phyloP scores from a whole-genome alignment of 768 basidiomycete species.

The Tulasnella sp. region DNA sequence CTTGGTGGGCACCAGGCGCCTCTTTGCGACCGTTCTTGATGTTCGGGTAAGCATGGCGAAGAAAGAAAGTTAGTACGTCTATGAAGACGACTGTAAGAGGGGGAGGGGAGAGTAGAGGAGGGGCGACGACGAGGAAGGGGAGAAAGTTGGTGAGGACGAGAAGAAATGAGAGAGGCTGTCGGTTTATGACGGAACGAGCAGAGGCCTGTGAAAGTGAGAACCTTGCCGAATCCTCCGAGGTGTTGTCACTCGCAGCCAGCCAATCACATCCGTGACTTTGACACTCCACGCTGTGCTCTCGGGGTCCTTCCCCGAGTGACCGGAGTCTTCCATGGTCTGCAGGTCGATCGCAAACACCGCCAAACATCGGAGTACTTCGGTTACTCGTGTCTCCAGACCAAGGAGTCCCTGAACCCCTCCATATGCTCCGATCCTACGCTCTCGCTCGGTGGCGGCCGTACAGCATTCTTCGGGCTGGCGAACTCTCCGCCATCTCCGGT shows the following conservation, averaged over 20 bases:
- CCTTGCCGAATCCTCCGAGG: conserved; percentile 14
- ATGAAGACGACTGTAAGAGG: background rate
- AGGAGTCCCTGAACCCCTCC: background rate
- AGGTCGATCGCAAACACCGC: background rate
- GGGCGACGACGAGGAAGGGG: conserved; percentile 18
- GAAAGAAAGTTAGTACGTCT: background rate
- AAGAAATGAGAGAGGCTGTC: conserved; percentile 6
- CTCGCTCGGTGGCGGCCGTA: background rate
- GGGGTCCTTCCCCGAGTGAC: background rate
- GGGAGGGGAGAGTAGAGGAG: background rate
- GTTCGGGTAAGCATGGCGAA: conserved; percentile 9
- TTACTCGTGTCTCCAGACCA: conserved; percentile 4
- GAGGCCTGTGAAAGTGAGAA: conserved; percentile 12
- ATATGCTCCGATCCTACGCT: conserved; percentile 3
- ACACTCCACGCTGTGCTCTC: background rate
- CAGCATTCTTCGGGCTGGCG: background rate
- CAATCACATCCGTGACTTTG: background rate
- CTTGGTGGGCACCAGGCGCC: conserved; percentile 5
- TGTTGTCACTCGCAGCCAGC: background rate
- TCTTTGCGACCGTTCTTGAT: conserved; percentile 1
- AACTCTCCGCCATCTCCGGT: background rate
- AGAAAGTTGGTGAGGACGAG: conserved; percentile 12
- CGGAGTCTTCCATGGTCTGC: conserved; percentile 7
- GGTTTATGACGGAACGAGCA: conserved; percentile 20
- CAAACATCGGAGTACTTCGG: conserved; percentile 1